Percentiles rank a stretch among this genome's conserved stretches.
Conservation (phyloP, 805 yeast species). For the Wickerhamiella brachini region DNA sequence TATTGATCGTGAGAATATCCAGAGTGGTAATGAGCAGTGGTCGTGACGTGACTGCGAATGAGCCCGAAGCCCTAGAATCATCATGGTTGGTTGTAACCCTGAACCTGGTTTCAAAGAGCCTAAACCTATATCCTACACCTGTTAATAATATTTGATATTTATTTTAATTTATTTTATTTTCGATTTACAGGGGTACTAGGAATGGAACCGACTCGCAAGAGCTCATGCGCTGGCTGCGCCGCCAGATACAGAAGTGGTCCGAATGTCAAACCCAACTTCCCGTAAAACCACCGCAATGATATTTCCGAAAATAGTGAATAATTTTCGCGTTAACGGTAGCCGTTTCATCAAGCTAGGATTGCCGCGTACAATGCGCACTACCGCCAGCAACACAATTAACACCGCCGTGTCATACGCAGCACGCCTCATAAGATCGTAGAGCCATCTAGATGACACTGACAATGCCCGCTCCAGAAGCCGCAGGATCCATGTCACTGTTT, state of each 20-base stretch:
- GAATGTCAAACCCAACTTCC: conserved; percentile 17
- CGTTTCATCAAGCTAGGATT: conserved; percentile 9
- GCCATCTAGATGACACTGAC: background rate
- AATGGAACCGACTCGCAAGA: too few relatives aligned
- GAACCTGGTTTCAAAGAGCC: too few relatives aligned
- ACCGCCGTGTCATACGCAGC: conserved; percentile 10
- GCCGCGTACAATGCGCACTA: conserved; percentile 11
- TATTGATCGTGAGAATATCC: conserved; percentile 15
- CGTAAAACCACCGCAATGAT: conserved; percentile 13
- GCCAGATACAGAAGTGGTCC: conserved; percentile 5
- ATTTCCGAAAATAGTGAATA: conserved; percentile 10
- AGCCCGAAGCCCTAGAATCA: conserved; percentile 1
- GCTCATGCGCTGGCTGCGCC: conserved; percentile 4
- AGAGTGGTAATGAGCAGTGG: background rate
- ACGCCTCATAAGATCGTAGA: conserved; percentile 4
- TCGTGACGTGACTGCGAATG: background rate
- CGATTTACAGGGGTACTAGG: background rate
- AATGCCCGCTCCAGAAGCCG: background rate
- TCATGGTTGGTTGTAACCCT: background rate
- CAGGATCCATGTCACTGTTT: too few relatives aligned
- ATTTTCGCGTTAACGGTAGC: conserved; percentile 9
- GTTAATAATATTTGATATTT: background rate
- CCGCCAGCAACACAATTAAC: conserved; percentile 7
- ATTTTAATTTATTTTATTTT: too few relatives aligned
- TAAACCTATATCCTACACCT: too few relatives aligned